Percentiles rank a stretch among this genome's conserved stretches.
Evolutionary conservation across 2,329 filamentous ascomycete genomes (phyloP).

Genomic region (Cladosporium oxysporum): DNA sequence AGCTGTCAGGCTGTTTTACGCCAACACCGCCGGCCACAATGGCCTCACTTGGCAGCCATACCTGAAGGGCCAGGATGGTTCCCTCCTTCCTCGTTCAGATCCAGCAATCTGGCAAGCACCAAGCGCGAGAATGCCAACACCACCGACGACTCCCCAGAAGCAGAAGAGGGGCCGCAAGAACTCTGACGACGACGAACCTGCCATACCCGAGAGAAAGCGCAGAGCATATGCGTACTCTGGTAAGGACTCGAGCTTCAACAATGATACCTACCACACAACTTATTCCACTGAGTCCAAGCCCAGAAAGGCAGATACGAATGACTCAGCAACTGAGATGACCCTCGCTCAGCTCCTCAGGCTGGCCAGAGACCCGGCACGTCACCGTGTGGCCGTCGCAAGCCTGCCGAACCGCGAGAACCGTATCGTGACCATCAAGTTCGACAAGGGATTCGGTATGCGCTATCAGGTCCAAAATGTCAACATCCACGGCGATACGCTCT

Average conservation of each 20-base stretch:
- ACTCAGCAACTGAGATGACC: not conserved
- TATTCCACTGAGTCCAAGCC: not conserved
- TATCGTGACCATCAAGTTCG: not conserved
- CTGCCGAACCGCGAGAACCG: not conserved
- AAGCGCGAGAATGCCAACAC: not conserved
- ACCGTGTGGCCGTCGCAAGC: not conserved
- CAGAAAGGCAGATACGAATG: not conserved
- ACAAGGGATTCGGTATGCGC: not conserved
- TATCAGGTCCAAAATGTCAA: not conserved
- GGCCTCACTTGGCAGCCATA: not conserved
- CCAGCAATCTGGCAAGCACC: not conserved
- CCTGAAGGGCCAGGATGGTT: not conserved
- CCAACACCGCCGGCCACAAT: not conserved
- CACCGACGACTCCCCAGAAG: not conserved
- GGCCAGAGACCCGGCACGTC: not conserved
- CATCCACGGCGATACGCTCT: not conserved
- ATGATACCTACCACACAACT: not conserved
- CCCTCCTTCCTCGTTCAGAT: not conserved
- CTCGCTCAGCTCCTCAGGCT: not conserved
- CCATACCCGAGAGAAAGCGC: not conserved
- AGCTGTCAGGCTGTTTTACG: not conserved
- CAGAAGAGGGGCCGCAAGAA: not conserved
- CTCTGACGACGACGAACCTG: not conserved
- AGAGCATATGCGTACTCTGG: not conserved
- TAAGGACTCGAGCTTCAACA: not conserved